Evolutionary conservation across 768 basidiomycete genomes (phyloP), one percentile per base, ranked within the genome.

Genomic region (Macrocybe gigantea): DNA sequence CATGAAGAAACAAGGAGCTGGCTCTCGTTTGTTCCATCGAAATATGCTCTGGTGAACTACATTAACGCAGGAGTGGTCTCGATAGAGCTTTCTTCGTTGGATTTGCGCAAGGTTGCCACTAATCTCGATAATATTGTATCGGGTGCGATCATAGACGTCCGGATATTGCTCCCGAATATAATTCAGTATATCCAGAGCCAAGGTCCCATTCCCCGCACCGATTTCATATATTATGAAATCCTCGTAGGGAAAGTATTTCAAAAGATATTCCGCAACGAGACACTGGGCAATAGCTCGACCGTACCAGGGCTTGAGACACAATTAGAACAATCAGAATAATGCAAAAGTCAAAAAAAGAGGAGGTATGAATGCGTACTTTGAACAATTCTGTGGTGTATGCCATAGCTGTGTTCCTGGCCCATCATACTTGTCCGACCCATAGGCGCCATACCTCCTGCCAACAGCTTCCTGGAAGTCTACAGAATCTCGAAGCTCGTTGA

Each of bases 381-480:
- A 99, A 97, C 31, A 99, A 66, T 61, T 98, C 96, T 0, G 93
- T 95, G 96, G 96, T 1, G 96, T 99, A 66, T 99, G 96, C 96
- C 96, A 99, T 46, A 99, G 71, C 68, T 99, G 95, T 58, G 81
- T 78, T 5, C 93, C 90, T 14, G 85, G 83, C 7, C 86, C 87
- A 34, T 80, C 73, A 49, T 66, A 67, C 53, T 68, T 74, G 56
- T 82, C 77, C 31, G 70, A 66, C 11, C 85, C 85, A 58, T 90
- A 88, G 14, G 75, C 71, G 41, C 78, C 75, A 61, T 97, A 98
- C 54, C 82, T 77, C 54, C 69, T 67, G 5, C 85, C 85, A n/a
- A 97, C 79, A 53, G 81, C 79, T 46, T 83, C 80, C 60, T 94
- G 84, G 54, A 97, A 97, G 49, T 90, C 81, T 0, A 74, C 71